Percentiles rank a stretch among this genome's conserved stretches.
Evolutionary conservation across 208 protist species (phyloP).

Genomic region (Trypanosoma rangeli): DNA sequence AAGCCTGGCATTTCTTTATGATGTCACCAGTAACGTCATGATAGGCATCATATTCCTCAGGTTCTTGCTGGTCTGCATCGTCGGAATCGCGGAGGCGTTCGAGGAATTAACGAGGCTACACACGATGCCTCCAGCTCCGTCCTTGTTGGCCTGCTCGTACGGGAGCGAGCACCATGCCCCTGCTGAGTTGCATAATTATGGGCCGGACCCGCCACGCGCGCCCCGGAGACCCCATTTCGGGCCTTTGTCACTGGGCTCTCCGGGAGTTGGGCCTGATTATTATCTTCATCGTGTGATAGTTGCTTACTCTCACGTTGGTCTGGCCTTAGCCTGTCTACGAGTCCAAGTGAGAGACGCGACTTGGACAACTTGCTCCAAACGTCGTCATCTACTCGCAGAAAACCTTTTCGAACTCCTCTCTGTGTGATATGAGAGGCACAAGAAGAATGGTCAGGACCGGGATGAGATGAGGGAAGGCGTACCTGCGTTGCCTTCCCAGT

Average conservation of each 20-base stretch:
- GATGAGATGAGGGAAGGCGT: neutral
- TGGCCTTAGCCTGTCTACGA: conserved; percentile 4
- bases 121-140: neutral
- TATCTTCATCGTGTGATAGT: conserved; percentile 12
- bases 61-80: neutral
- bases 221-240: neutral
- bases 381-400: conserved; percentile 8
- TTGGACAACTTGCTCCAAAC: conserved; percentile 13
- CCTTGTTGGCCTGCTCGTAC: neutral
- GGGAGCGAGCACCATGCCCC: neutral
- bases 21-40: neutral
- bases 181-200: conserved; percentile 13
- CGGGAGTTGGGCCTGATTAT: conserved; percentile 5
- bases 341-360: conserved; percentile 15
- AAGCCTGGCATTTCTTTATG: neutral
- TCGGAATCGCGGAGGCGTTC: neutral
- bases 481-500: neutral
- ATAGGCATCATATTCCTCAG: neutral
- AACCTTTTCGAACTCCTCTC: neutral
- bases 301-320: conserved; percentile 20
- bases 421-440: neutral
- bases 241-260: neutral
- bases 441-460: neutral
- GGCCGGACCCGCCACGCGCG: conserved; percentile 9
- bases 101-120: neutral